Conservation (phyloP, 73 alveolate species). For the Tetrahymena malaccensis region DNA sequence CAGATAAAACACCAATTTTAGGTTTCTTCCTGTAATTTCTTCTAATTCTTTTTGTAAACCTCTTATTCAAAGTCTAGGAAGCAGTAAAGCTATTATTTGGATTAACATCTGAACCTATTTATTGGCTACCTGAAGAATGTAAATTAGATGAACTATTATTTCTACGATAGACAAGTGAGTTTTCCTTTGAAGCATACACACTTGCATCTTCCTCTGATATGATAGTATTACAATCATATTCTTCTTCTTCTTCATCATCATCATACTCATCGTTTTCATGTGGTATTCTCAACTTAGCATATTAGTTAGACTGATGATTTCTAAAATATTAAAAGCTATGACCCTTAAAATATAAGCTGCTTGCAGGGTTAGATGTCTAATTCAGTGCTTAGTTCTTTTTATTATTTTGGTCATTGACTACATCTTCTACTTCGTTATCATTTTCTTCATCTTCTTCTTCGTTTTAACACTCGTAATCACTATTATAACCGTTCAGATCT, state of each 20-base stretch:
- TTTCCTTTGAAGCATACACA: neutral
- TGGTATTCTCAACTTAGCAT: neutral
- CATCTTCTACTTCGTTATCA: neutral
- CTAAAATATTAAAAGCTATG: neutral
- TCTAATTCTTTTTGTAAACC: neutral
- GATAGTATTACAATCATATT: neutral
- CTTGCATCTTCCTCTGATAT: neutral
- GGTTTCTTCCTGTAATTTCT: neutral
- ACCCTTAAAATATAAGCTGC: neutral
- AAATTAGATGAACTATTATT: neutral
- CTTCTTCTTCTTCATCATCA: neutral
- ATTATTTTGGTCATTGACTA: neutral
- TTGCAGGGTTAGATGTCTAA: neutral
- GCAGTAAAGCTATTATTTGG: neutral
- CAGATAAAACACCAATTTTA: neutral
- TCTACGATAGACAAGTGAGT: neutral
- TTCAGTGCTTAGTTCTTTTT: neutral
- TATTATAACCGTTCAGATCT: neutral
- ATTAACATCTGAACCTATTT: neutral
- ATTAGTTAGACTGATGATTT: neutral
- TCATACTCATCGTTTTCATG: neutral
- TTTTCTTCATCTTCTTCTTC: neutral
- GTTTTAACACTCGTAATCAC: neutral
- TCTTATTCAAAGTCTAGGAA: neutral
- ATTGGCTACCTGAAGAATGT: neutral